Base-by-base conservation (phyloP, 1,139 yeast species). In the Yamadazyma conglobata region DNA sequence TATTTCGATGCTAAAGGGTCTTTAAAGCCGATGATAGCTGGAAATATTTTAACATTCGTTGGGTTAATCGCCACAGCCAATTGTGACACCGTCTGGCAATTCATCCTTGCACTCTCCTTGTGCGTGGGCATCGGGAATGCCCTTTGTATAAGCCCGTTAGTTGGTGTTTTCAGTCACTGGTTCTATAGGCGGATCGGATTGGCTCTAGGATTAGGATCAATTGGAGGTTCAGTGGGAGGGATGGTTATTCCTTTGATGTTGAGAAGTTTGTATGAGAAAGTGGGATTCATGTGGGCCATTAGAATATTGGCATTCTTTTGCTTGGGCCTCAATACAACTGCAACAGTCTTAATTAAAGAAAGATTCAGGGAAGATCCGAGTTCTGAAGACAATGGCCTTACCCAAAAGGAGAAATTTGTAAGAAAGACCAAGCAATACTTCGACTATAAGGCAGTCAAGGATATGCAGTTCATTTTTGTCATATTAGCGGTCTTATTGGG, bases 191-290 rank as follows among this genome's bases (percentile, higher is more conserved):
- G 66, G 37, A 58, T 83, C 33, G 83, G 79, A 0, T 52, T 63
- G 19, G 79, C 78, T 3, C 64, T 73, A 12, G 79, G 81, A 0
- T 39, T 76, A 0, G 78, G 82, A 3, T 73, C 82, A 1, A 59
- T 71, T 45, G 85, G 85, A 11, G 85, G 84, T 0, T 71, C 79
- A 11, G 57, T 77, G 8, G 86, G 85, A 10, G 86, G 85, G 19
- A 58, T 76, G 17, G 50, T 70, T 10, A 74, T 79, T 52, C 84
- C 87, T 1, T 60, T 77, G 28, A 64, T 79, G 59, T 61, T 79
- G 39, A 58, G 79, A 38, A 61, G 64, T 21, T 51, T 78, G 10
- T 79, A 76, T 44, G 50, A 52, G 3, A 61, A 62, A 28, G 68
- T 74, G 23, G 86, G 85, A 0, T 79, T 65, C 42, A 53, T 57